A percentile compares a stretch with the other conserved stretches of the same genome.
Conservation (phyloP, 352 stramenopile species). For the Globisporangium heterothallicum region DNA sequence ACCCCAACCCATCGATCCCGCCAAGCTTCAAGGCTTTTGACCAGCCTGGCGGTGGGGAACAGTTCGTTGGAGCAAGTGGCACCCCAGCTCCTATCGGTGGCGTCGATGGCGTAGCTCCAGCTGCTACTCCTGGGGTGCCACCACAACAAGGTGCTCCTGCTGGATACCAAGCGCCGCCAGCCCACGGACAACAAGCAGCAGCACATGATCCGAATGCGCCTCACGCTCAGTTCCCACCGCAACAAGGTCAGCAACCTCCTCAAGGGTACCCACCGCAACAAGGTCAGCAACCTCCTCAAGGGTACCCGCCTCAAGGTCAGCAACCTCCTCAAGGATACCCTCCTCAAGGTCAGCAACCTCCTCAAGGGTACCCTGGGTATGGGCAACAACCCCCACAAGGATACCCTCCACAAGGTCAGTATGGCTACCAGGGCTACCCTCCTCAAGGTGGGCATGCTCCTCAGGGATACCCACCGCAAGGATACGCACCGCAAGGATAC, state of each 20-base stretch:
- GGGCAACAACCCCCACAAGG: conserved; percentile 3
- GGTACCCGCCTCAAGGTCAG: not conserved
- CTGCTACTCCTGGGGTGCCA: conserved; percentile 2
- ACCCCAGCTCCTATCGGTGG: not conserved
- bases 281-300: conserved; percentile 15
- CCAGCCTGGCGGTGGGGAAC: conserved; percentile 18
- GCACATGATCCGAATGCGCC: not conserved
- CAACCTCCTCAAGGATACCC: conserved; percentile 8
- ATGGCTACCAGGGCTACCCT: not conserved
- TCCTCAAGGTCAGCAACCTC: conserved; percentile 7
- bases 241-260: not conserved
- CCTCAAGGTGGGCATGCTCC: conserved; percentile 6
- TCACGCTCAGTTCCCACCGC: not conserved
- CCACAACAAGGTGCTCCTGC: conserved; percentile 3
- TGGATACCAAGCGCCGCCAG: not conserved
- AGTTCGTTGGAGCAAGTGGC: no score
- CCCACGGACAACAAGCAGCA: not conserved
- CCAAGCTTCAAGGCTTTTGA: conserved; percentile 44
- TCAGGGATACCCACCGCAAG: conserved; percentile 16
- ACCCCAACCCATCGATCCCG: conserved; percentile 38
- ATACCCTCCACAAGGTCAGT: conserved; percentile 13
- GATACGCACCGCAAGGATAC: conserved; percentile 11
- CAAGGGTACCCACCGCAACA: conserved; percentile 14
- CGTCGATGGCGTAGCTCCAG: not conserved
- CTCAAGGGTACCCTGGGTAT: conserved; percentile 10